Percentiles rank a stretch among this genome's conserved stretches.
Evolutionary conservation across 176 grass and related monocot species (phyloP).

Genomic region (Urochloa ruziziensis): DNA sequence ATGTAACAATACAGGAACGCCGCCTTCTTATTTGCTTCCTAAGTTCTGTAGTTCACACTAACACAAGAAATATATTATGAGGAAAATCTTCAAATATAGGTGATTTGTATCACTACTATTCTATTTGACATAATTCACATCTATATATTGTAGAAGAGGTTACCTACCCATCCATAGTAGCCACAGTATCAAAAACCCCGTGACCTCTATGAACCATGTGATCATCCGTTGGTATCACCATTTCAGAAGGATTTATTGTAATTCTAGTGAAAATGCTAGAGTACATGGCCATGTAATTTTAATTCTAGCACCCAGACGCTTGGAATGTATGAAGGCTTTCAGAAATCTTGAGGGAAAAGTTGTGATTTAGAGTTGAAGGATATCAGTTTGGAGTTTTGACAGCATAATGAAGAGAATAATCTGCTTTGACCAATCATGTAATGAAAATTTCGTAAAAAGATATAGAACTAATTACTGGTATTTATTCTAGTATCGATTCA

Average conservation of each 20-base stretch:
- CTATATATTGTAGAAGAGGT: constrained; percentile 12
- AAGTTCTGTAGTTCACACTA: not conserved
- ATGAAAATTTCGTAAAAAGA: not conserved
- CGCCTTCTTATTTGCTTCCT: not conserved
- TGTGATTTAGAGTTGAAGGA: constrained; percentile 13
- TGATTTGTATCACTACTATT: not conserved
- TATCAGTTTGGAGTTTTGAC: not conserved
- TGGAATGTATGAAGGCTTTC: constrained; percentile 67
- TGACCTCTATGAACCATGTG: constrained; percentile 98
- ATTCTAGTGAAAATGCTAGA: constrained; percentile 88
- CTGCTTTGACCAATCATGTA: not conserved
- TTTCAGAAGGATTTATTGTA: constrained; percentile 62
- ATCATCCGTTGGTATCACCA: constrained; percentile 94
- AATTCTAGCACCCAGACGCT: constrained; percentile 56
- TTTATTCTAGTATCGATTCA: too few relatives aligned
- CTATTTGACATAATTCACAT: not conserved
- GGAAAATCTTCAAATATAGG: not conserved
- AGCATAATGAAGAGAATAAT: constrained; percentile 20
- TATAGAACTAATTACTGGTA: too few relatives aligned
- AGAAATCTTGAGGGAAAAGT: constrained; percentile 38
- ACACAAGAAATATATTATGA: not conserved
- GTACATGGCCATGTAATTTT: constrained; percentile 92
- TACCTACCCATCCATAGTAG: constrained; percentile 92
- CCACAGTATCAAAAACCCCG: constrained; percentile 89
- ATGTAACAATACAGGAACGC: not conserved